These are phyloP conservation scores for Picea mariana DNA, from an alignment of 83 land plant species.

Conservation along the genomic window DNA sequence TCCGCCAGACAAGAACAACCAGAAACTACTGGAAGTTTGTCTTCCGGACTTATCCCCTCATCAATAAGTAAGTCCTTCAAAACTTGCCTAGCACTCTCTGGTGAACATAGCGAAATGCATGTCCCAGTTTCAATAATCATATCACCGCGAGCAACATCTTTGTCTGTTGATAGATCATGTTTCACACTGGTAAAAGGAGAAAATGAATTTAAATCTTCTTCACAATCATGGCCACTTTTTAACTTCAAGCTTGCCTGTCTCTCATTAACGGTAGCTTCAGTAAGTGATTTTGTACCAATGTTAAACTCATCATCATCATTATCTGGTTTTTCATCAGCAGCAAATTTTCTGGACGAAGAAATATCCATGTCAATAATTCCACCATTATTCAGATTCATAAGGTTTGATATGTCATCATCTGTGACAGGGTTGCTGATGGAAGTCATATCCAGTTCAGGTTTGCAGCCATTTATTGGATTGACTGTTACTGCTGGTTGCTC, in stretches of 20 bases:
- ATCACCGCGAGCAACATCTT: not conserved
- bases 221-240: not conserved
- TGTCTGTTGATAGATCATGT: not conserved
- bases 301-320: not conserved
- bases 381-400: not conserved
- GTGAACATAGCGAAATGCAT: not conserved
- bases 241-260: not conserved
- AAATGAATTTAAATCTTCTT: not conserved
- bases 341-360: not conserved
- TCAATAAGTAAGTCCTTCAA: not conserved
- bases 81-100: not conserved
- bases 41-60: not conserved
- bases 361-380: not conserved
- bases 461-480: not conserved
- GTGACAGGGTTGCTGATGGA: not conserved
- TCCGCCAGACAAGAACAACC: not conserved
- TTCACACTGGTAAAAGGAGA: slow-evolving; percentile 1
- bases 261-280: not conserved
- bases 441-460: slow-evolving; percentile 10
- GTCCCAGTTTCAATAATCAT: not conserved
- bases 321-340: not conserved
- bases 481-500: not conserved
- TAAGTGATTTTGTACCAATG: not conserved
- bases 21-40: slow-evolving; percentile 16
- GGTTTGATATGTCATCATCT: not conserved